Conservation (phyloP, 2,329 filamentous ascomycete species). For the Colletotrichum sp. region DNA sequence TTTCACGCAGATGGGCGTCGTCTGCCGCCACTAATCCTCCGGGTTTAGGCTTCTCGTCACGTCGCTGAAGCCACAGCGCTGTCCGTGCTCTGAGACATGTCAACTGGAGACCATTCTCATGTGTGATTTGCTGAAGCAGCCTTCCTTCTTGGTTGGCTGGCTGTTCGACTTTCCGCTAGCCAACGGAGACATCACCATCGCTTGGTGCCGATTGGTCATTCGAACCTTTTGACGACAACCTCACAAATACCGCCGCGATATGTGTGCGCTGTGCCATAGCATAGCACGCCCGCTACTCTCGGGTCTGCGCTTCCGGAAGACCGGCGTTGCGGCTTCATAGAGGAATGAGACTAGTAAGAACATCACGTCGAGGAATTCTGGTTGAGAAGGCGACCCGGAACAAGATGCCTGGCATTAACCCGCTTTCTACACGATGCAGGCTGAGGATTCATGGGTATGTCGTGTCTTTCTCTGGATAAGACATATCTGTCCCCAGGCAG, state of each 20-base stretch:
- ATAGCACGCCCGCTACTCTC: not conserved
- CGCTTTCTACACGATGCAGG: not conserved
- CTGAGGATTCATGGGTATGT: not conserved
- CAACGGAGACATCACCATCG: not conserved
- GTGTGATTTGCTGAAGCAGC: not conserved
- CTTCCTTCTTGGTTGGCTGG: not conserved
- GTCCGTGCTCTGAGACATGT: conserved; percentile 14
- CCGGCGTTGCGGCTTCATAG: not conserved
- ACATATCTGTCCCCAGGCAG: not conserved
- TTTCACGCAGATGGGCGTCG: not conserved
- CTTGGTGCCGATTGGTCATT: not conserved
- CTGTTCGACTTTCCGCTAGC: not conserved
- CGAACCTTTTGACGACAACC: not conserved
- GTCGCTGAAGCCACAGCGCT: not conserved
- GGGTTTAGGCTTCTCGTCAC: not conserved
- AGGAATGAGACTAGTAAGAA: not conserved
- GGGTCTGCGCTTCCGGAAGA: not conserved
- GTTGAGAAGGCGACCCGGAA: not conserved
- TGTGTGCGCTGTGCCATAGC: not conserved
- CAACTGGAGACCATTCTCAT: not conserved
- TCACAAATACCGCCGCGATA: not conserved
- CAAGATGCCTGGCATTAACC: not conserved
- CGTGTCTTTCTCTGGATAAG: not conserved
- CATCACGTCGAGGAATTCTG: not conserved
- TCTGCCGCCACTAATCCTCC: not conserved